Evolutionary conservation across 345 rosid species (phyloP).

Genomic region (Angophora floribunda): DNA sequence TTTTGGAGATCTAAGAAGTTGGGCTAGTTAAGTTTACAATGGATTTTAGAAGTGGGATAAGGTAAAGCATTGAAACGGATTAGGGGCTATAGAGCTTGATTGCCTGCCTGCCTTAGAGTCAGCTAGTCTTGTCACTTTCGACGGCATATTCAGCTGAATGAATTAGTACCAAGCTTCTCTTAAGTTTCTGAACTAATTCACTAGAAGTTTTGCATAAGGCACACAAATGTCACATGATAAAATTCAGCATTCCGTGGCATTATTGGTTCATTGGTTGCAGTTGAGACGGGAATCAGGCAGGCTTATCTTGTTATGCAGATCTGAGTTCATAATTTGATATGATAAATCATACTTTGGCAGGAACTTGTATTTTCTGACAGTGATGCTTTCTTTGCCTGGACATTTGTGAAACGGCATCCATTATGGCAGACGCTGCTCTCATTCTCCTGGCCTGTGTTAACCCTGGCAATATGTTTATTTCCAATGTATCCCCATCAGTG

Average conservation of each 20-base stretch:
- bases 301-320: neutral
- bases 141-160: neutral
- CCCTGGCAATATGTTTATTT: constrained; percentile 87
- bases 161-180: neutral
- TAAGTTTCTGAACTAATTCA: neutral
- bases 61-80: neutral
- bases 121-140: neutral
- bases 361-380: constrained; percentile 87
- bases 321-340: neutral
- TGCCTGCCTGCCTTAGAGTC: neutral
- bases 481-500: constrained; percentile 90
- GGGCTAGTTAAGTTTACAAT: neutral
- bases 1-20: neutral
- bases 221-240: neutral
- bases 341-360: constrained; percentile 20
- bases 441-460: constrained; percentile 90
- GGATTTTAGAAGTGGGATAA: neutral
- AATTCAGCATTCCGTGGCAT: neutral
- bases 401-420: constrained; percentile 76
- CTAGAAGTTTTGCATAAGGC: neutral
- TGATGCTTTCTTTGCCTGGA: constrained; percentile 96
- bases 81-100: neutral
- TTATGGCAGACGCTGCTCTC: constrained; percentile 96
- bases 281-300: neutral
- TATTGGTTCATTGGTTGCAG: neutral